Evolutionary conservation across 805 yeast species (phyloP), one percentile per base, ranked within the genome.

Genomic region (Priceomyces medius): DNA sequence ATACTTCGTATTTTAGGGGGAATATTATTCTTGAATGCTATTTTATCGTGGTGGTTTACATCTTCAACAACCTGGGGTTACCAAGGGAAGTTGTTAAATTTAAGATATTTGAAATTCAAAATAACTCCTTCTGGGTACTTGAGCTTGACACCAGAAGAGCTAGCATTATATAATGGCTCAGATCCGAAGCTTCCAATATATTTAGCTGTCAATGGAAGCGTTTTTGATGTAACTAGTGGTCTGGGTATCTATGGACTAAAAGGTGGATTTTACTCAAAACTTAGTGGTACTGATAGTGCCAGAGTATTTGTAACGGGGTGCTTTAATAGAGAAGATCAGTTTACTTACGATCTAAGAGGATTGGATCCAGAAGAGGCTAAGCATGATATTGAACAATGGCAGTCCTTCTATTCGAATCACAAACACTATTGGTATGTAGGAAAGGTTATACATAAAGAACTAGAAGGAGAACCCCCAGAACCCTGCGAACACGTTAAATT

Each of bases 281-380:
- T 85, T 51, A 73, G 81, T 23, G 93, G 91, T 1, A 64, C 64
- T 32, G 93, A 85, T 57, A 77, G 80, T 29, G 81, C 88, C 2
- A 63, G 90, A 20, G 85, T 84, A 14, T 82, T 75, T 51, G 81
- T 76, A 3, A 84, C 88, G 1, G 90, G 90, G 2, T 84, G 89
- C 51, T 79, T 85, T 44, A 56, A 61, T 31, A 68, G 69, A 24
- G 57, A 51, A 12, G 77, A 75, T 24, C 84, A 84, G 51, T 70
- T 71, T 45, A 83, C 90, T 0, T 73, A 77, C 56, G 91, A 85
- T 55, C 59, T 85, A 32, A 61, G 90, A 26, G 88, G 83, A 0
- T 60, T 84, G 17, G 79, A 76, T 42, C 50, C 51, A 3, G 60
- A 59, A 3, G 67, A 66, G 24, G 77, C 73, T 1, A 49, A 46